A percentile compares a stretch with the other conserved stretches of the same genome.
These are phyloP conservation scores for Nakazawaea wickerhamii DNA, from an alignment of 805 yeast species.

Conservation along the genomic window DNA sequence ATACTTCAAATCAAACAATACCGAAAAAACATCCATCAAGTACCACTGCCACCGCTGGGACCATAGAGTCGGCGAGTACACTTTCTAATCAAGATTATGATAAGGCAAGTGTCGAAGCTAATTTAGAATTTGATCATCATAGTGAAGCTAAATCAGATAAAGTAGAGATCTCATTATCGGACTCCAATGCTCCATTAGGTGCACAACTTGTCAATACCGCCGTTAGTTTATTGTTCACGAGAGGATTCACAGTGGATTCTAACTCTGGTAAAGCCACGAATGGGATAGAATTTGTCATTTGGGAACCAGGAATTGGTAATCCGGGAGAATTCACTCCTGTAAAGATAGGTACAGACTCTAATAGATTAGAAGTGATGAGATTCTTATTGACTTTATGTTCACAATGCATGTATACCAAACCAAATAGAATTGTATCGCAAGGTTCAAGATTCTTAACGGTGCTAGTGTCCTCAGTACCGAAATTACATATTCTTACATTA, in stretches of 20 bases:
- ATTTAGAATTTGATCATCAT: conserved; percentile 14
- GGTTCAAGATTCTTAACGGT: conserved; percentile 63
- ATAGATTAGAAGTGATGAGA: conserved; percentile 63
- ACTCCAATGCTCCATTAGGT: conserved; percentile 28
- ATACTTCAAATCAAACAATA: conserved; percentile 15
- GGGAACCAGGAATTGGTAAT: conserved; percentile 81
- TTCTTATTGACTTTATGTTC: conserved; percentile 59
- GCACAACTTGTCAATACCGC: conserved; percentile 31
- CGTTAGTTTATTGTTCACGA: conserved; percentile 46
- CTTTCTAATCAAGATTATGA: conserved; percentile 17
- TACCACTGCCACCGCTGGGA: conserved; percentile 21
- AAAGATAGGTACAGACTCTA: conserved; percentile 44
- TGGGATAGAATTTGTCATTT: conserved; percentile 38
- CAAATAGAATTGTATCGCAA: conserved; percentile 33
- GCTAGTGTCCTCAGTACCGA: conserved; percentile 45
- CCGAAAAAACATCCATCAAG: conserved; percentile 11
- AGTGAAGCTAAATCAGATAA: conserved; percentile 9
- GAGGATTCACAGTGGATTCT: conserved; percentile 47
- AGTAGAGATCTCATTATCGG: conserved; percentile 15
- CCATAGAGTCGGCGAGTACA: conserved; percentile 18
- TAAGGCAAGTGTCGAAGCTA: conserved; percentile 17
- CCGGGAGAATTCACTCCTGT: conserved; percentile 21
- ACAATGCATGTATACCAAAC: conserved; percentile 47
- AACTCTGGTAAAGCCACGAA: conserved; percentile 15
- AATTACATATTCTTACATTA: conserved; percentile 40